Evolutionary conservation across 768 basidiomycete genomes (phyloP).

Genomic region (Tulasnella sp.): DNA sequence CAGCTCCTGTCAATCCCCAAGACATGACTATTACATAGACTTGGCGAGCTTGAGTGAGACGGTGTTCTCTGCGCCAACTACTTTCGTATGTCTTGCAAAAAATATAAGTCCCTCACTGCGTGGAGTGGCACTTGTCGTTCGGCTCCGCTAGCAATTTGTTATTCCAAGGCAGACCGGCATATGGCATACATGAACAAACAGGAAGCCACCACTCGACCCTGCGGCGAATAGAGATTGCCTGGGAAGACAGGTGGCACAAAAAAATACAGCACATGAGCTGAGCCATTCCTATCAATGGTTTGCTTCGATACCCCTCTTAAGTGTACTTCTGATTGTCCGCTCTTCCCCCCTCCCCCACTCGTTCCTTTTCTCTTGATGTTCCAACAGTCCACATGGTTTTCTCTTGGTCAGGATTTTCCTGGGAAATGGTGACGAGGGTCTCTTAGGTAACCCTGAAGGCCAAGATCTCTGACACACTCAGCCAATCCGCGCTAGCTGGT

Average conservation of each 20-base stretch:
- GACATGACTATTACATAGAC: background rate
- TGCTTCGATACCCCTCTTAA: background rate
- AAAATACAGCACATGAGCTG: too few relatives aligned
- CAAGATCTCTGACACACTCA: background rate
- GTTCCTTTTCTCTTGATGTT: too few relatives aligned
- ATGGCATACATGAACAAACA: background rate
- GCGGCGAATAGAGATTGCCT: background rate
- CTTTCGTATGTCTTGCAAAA: background rate
- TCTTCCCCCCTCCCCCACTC: too few relatives aligned
- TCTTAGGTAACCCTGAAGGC: background rate
- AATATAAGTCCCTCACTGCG: background rate
- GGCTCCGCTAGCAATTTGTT: background rate
- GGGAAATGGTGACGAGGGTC: too few relatives aligned
- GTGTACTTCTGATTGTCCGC: too few relatives aligned
- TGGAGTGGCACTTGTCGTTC: background rate
- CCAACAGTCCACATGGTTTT: too few relatives aligned
- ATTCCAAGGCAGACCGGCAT: background rate
- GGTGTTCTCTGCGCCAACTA: background rate
- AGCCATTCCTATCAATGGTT: too few relatives aligned
- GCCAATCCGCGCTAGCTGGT: background rate
- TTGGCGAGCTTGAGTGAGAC: background rate
- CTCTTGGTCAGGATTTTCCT: too few relatives aligned
- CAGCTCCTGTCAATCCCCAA: background rate
- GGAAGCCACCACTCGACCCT: background rate
- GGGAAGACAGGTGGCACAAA: background rate